Base-by-base conservation (phyloP, 805 yeast species). In the Schizosaccharomyces japonicus region DNA sequence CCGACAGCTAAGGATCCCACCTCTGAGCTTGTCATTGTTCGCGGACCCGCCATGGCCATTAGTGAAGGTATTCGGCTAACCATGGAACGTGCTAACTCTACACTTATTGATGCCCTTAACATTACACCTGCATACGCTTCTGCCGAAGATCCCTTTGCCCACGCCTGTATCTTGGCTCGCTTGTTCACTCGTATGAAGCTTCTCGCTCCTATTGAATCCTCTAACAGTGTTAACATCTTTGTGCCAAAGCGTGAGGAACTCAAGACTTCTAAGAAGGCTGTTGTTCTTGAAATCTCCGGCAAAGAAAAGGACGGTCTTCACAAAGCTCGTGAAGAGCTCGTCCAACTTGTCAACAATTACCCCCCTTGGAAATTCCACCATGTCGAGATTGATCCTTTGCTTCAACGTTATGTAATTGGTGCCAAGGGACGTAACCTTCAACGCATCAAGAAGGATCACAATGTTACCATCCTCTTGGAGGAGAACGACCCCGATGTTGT, bases 121-220 rank as follows among this genome's bases (percentile, higher is more conserved):
- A 76, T 90, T 60, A 75, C 92, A 8, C 78, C 73, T 61, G 94
- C 96, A 28, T 95, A 90, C 60, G 80, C 83, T 56, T 52, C 49
- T 39, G 49, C 46, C 13, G 23, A 29, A 19, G 81, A 80, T 53
- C 73, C 81, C 57, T 58, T 72, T 48, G 60, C 65, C 15, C 96
- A 90, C 56, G 95, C 94, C 7, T 72, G 73, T 51, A 70, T 75
- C 36, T 67, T 90, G 49, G 78, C 83, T 39, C 68, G 78, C 10
- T 80, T 68, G 59, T 77, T 90, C 45, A 51, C 49, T 7, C 52
- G 57, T 26, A 47, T 53, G 4, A 55, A 56, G 31, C 53, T 52
- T 59, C 45, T 60, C 45, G 59, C 62, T 55, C 57, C 65, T 53
- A 56, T 71, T 59, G 57, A 77, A 60, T 50, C 57, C 49, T 57